Percentiles rank a stretch among this genome's conserved stretches.
These are phyloP conservation scores for Aspergillus ruber DNA, from an alignment of 2,329 filamentous ascomycete species.

Conservation along the genomic window DNA sequence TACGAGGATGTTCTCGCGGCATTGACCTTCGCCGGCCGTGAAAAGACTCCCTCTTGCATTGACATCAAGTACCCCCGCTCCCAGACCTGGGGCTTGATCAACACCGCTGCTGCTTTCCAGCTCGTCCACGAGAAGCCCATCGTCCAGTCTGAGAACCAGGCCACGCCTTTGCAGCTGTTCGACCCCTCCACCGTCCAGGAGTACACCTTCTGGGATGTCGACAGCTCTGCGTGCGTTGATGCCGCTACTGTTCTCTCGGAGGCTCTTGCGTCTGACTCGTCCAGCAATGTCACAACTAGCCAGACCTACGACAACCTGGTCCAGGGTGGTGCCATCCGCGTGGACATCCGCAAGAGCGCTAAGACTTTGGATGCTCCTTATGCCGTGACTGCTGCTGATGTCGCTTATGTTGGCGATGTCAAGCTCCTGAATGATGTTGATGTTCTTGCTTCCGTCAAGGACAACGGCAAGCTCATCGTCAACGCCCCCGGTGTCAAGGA, in stretches of 20 bases:
- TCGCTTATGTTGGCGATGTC: conserved; percentile 70
- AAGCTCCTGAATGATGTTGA: conserved; percentile 74
- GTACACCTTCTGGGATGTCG: conserved; percentile 90
- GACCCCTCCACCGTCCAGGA: conserved; percentile 59
- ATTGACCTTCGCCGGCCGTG: conserved; percentile 68
- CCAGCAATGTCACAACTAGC: conserved; percentile 56
- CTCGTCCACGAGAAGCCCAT: conserved; percentile 38
- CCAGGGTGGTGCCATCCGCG: conserved; percentile 71
- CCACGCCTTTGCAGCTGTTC: conserved; percentile 47
- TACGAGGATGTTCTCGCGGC: conserved; percentile 88
- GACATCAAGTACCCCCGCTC: conserved; percentile 87
- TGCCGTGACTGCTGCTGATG: conserved; percentile 69
- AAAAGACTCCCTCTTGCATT: conserved; percentile 57
- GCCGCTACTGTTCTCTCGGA: conserved; percentile 59
- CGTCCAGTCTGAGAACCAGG: conserved; percentile 21
- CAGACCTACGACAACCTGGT: conserved; percentile 57
- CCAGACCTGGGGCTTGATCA: conserved; percentile 54
- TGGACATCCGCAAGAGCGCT: conserved; percentile 76
- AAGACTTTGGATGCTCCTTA: conserved; percentile 82
- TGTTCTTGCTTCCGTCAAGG: conserved; percentile 62
- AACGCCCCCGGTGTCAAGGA: conserved; percentile 74
- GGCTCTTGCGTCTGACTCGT: conserved; percentile 54
- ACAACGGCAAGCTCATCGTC: conserved; percentile 66
- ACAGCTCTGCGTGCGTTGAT: conserved; percentile 61
- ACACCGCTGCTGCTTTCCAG: conserved; percentile 40